Percentiles rank a stretch among this genome's conserved stretches.
phyloP scores from a whole-genome alignment of 139 green algal genomes.

The Ostreobium quekettii region DNA sequence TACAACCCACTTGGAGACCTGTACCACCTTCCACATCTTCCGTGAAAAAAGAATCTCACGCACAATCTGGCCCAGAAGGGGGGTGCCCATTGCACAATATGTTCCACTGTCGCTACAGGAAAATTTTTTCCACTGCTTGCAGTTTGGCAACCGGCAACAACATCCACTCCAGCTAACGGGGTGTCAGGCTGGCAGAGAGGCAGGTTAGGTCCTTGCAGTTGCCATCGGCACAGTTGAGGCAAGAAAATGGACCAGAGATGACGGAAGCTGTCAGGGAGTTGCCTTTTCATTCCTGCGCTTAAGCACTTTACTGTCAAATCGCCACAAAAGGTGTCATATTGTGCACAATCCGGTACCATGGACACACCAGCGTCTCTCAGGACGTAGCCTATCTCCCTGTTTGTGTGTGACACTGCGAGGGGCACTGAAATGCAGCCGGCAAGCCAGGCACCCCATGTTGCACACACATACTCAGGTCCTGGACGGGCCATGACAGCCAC shows the following conservation, averaged over 20 bases:
- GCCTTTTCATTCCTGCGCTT: neutral
- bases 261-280: neutral
- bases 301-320: neutral
- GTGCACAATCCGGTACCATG: conserved; percentile 29
- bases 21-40: too few relatives aligned
- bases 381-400: conserved; percentile 70
- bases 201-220: neutral
- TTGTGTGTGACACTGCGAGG: conserved; percentile 67
- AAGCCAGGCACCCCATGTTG: conserved; percentile 75
- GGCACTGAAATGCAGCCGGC: conserved; percentile 68
- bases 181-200: too few relatives aligned
- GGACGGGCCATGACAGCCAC: conserved; percentile 24
- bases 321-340: neutral
- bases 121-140: too few relatives aligned
- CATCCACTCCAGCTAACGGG: too few relatives aligned
- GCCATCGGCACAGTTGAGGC: neutral
- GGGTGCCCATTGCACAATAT: too few relatives aligned
- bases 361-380: conserved; percentile 57
- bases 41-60: too few relatives aligned
- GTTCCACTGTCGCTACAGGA: too few relatives aligned
- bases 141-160: too few relatives aligned
- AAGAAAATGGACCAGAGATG: neutral
- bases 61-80: too few relatives aligned
- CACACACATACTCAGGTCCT: conserved; percentile 57
- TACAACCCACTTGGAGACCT: too few relatives aligned